phyloP scores from a whole-genome alignment of 805 yeast species.

The Debaryomyces tyrocola region DNA sequence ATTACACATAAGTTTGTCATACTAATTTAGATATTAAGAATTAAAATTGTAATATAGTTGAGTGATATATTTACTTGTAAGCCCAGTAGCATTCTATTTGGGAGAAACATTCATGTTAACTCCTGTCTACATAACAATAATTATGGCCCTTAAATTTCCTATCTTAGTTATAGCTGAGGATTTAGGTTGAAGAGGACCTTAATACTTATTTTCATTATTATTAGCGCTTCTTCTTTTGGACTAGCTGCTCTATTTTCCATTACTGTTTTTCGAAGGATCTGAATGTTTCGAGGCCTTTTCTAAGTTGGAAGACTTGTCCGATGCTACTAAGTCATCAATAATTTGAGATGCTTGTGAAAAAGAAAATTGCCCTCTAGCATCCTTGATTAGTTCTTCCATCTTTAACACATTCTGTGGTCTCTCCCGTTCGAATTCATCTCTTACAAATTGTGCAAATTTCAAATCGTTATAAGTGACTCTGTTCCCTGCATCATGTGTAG shows the following conservation, averaged over 20 bases:
- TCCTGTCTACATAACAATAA: too few species aligned
- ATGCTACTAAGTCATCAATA: neutral
- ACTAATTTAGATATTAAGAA: too few species aligned
- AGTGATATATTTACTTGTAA: too few species aligned
- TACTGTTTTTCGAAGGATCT: too few species aligned
- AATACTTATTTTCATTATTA: neutral
- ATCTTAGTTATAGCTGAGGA: too few species aligned
- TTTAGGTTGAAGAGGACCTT: too few species aligned
- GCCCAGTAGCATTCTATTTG: too few species aligned
- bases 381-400: neutral
- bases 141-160: too few species aligned
- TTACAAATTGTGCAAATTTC: conserved; percentile 48
- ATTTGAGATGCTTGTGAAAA: conserved; percentile 3
- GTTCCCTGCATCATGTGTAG: conserved; percentile 63
- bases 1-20: neutral
- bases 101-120: too few species aligned
- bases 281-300: too few species aligned
- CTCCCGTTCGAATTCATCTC: neutral
- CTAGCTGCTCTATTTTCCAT: too few species aligned
- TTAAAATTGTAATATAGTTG: too few species aligned
- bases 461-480: conserved; percentile 58
- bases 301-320: neutral
- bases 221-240: neutral
- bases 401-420: neutral
- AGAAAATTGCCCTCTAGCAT: conserved; percentile 1